Evolutionary conservation across 257 asterid species (phyloP).

Genomic region (Pogostemon cablin): DNA sequence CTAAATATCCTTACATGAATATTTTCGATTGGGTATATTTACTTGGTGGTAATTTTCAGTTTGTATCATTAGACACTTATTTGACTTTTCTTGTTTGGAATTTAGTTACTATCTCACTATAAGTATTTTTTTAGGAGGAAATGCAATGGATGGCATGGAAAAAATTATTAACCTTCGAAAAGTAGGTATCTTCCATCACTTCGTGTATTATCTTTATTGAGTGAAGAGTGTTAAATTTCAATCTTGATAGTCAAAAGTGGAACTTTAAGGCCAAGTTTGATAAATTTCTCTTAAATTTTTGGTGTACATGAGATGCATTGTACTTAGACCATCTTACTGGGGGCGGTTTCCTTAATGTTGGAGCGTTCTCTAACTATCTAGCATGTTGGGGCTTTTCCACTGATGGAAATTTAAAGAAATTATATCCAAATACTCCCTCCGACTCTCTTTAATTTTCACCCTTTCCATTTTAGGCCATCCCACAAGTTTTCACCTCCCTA

Average conservation of each 20-base stretch:
- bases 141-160: slow-evolving; percentile 94
- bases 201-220: slow-evolving; percentile 25
- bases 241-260: background rate
- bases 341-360: background rate
- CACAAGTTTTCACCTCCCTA: too few species aligned
- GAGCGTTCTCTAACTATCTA: background rate
- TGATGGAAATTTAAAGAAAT: background rate
- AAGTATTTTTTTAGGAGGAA: slow-evolving; percentile 73
- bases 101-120: slow-evolving; percentile 12
- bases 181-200: slow-evolving; percentile 47
- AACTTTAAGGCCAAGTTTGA: slow-evolving; percentile 6
- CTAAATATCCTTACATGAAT: background rate
- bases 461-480: too few species aligned
- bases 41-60: slow-evolving; percentile 2
- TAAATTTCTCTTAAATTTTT: too few species aligned
- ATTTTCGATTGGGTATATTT: slow-evolving; percentile 18
- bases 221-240: background rate
- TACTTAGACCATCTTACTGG: background rate
- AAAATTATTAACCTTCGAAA: slow-evolving; percentile 78
- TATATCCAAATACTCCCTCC: background rate
- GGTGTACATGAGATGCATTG: background rate
- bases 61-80: slow-evolving; percentile 17
- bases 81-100: slow-evolving; percentile 17
- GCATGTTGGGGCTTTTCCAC: background rate
- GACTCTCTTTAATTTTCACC: too few species aligned